Evolutionary conservation across 2,329 filamentous ascomycete genomes (phyloP).

Genomic region (Xylaria sp.): DNA sequence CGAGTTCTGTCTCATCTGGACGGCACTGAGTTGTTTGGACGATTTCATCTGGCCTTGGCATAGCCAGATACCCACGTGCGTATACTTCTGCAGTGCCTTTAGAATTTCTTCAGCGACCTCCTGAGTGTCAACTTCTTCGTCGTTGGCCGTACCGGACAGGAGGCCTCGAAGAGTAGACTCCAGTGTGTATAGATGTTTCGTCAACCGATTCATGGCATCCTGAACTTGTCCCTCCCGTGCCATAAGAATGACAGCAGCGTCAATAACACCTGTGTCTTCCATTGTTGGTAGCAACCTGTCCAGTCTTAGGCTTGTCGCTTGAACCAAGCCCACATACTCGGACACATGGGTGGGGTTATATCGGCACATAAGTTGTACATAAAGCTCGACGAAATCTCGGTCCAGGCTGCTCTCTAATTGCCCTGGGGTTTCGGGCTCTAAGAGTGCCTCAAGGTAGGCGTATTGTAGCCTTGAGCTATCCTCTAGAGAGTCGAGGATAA

Average conservation of each 20-base stretch:
- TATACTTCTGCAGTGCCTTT: constrained; percentile 85
- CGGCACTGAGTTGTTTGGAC: constrained; percentile 55
- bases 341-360: constrained; percentile 86
- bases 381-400: constrained; percentile 78
- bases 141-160: constrained; percentile 68
- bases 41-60: constrained; percentile 86
- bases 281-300: constrained; percentile 85
- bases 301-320: constrained; percentile 80
- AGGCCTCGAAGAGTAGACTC: constrained; percentile 82
- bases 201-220: constrained; percentile 84
- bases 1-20: constrained; percentile 63
- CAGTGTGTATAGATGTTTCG: constrained; percentile 81
- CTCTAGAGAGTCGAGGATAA: constrained; percentile 69
- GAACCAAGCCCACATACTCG: constrained; percentile 81
- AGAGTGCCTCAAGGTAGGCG: constrained; percentile 77
- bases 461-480: constrained; percentile 74
- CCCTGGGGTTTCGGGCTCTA: constrained; percentile 67
- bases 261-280: constrained; percentile 88
- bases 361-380: constrained; percentile 89
- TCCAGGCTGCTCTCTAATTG: constrained; percentile 53
- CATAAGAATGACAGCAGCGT: constrained; percentile 91
- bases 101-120: constrained; percentile 79
- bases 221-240: constrained; percentile 85
- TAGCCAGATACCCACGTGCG: constrained; percentile 93
- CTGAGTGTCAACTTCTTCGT: constrained; percentile 64